A percentile compares a stretch with the other conserved stretches of the same genome.
phyloP scores from a whole-genome alignment of 202 grass and related monocot species.

The Panicum hallii region DNA sequence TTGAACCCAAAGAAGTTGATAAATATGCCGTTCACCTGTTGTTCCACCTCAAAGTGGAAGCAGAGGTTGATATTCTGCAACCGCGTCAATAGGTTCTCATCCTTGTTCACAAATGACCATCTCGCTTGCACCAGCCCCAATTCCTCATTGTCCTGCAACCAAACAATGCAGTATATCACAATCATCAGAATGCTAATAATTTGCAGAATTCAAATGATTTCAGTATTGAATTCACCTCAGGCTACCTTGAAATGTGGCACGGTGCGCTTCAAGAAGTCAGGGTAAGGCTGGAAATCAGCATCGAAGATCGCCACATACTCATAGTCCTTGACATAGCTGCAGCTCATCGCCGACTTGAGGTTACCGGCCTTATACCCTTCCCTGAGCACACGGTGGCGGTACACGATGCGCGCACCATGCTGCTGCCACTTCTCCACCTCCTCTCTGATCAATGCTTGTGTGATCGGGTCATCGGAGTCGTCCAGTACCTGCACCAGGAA shows the following conservation, averaged over 20 bases:
- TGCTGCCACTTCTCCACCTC: conserved; percentile 85
- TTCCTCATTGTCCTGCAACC: conserved; percentile 70
- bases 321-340: conserved; percentile 78
- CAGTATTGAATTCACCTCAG: background rate
- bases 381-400: conserved; percentile 66
- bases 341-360: conserved; percentile 82
- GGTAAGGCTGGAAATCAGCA: conserved; percentile 76
- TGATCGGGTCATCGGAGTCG: conserved; percentile 71
- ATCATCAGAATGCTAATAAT: conserved; percentile 16
- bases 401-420: conserved; percentile 58
- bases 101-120: conserved; percentile 91
- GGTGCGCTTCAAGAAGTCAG: conserved; percentile 73
- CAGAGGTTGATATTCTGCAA: conserved; percentile 87
- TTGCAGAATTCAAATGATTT: background rate
- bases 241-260: conserved; percentile 84
- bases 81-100: conserved; percentile 81
- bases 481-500: conserved; percentile 85
- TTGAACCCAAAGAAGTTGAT: conserved; percentile 93
- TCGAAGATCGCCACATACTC: conserved; percentile 87
- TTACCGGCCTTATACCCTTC: conserved; percentile 90
- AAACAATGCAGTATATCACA: conserved; percentile 17
- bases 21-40: conserved; percentile 83
- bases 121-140: conserved; percentile 77
- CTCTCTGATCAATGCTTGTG: conserved; percentile 65
- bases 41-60: conserved; percentile 93